phyloP scores from a whole-genome alignment of 768 basidiomycete species.

The Russula emetica region DNA sequence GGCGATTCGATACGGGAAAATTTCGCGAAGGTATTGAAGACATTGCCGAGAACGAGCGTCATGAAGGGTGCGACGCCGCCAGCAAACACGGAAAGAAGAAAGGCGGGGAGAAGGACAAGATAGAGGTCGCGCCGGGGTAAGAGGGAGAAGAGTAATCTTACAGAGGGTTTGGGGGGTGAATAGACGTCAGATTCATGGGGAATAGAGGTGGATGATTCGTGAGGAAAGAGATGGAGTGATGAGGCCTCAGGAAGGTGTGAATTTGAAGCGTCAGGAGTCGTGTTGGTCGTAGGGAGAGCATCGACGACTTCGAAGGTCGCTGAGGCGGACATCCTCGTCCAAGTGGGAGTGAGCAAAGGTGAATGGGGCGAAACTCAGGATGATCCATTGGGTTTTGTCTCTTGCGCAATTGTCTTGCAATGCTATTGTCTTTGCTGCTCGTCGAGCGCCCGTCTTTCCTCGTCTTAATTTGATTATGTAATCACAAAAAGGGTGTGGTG shows the following conservation, averaged over 20 bases:
- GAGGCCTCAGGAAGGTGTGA: conserved; percentile 26
- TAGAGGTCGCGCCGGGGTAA: conserved; percentile 53
- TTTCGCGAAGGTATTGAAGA: conserved; percentile 65
- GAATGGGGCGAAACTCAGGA: conserved; percentile 11
- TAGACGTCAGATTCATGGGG: conserved; percentile 29
- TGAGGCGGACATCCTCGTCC: conserved; percentile 30
- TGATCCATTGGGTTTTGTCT: conserved; percentile 35
- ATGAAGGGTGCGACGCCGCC: conserved; percentile 81
- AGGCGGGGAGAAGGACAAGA: conserved; percentile 58
- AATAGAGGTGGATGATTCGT: conserved; percentile 29
- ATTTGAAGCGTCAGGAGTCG: conserved; percentile 30
- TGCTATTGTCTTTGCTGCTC: conserved; percentile 21
- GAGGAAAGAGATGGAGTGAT: conserved; percentile 26
- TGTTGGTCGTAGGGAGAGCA: conserved; percentile 22
- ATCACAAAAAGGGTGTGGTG: conserved; percentile 25
- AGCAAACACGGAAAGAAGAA: conserved; percentile 54
- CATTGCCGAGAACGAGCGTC: conserved; percentile 74
- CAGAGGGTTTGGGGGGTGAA: conserved; percentile 35
- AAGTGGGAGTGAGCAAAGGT: conserved; percentile 26
- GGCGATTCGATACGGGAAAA: conserved; percentile 47
- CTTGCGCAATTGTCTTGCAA: conserved; percentile 10
- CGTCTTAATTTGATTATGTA: conserved; percentile 11
- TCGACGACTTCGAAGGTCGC: conserved; percentile 31
- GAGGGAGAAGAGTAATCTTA: conserved; percentile 64
- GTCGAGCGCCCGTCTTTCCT: neutral